These are phyloP conservation scores for Heritiera fomes DNA, from an alignment of 345 rosid species.

Conservation along the genomic window DNA sequence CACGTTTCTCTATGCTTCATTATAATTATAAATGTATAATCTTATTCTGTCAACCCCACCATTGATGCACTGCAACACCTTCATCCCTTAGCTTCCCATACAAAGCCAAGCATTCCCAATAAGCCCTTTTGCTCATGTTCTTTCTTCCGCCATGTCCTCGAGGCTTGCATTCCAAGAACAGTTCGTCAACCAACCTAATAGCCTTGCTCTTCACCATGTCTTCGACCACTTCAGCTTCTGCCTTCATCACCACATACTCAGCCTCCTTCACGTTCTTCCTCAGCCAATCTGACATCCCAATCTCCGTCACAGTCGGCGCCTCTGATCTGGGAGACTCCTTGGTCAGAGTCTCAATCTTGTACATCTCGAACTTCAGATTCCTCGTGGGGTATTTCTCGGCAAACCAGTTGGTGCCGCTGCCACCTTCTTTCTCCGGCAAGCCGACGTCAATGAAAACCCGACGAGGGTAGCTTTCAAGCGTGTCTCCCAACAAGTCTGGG, in stretches of 20 bases:
- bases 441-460: conserved; percentile 70
- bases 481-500: conserved; percentile 66
- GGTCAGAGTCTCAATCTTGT: conserved; percentile 59
- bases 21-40: too few species aligned
- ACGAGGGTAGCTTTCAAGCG: conserved; percentile 56
- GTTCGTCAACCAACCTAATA: neutral
- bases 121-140: conserved; percentile 52
- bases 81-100: conserved; percentile 32
- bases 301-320: conserved; percentile 25
- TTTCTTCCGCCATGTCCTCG: conserved; percentile 36
- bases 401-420: conserved; percentile 66
- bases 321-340: conserved; percentile 26
- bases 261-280: conserved; percentile 61
- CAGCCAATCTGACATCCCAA: conserved; percentile 69
- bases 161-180: conserved; percentile 48
- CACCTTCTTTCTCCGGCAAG: conserved; percentile 42
- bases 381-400: conserved; percentile 62
- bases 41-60: conserved; percentile 60
- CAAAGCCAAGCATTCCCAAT: conserved; percentile 84
- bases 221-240: conserved; percentile 38
- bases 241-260: conserved; percentile 83
- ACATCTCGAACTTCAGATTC: conserved; percentile 65
- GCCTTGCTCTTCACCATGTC: neutral
- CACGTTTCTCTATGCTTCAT: neutral
- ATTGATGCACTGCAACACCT: conserved; percentile 35